Evolutionary conservation across 2,329 filamentous ascomycete species (phyloP), one percentile per base, ranked within the genome.

Genomic region (Stachybotrys chartarum): DNA sequence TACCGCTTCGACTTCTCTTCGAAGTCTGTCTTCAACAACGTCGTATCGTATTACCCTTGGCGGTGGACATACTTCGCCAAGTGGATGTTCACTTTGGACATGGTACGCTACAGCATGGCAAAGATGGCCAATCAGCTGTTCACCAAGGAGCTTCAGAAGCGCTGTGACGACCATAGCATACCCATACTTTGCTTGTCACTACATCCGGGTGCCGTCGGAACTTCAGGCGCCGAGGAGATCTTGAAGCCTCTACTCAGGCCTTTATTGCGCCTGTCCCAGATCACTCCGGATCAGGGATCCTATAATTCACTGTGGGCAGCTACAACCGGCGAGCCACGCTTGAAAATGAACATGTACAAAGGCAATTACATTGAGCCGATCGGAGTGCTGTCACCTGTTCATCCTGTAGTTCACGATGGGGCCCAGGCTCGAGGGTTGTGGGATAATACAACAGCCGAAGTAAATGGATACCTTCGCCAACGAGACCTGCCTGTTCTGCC

Each of bases 1-100:
- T 66, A 59, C 55, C 30, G 48, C 4, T 58, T 66, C 50, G 51
- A 58, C 31, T 66, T 66, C 45, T 49, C 54, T 16, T 18, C 45
- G 45, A 47, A 6, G 7, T 47, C 45, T 16, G 12, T 59, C 55
- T 1, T n/a, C 63, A 0, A 14, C 50, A n/a, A 18, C 7, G 7
- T 16, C 12, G 7, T 47, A 16, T 7, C 12, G 12, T 18, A 16
- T n/a, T 47, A 18, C 45, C 17, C 45, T 47, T 7, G 7, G 7
- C 7, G 7, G 35, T 39, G 35, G 35, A 39, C 35, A 39, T 39
- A 39, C 12, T 16, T 47, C 16, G 17, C 45, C 45, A 47, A 47
- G 16, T 7, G 16, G 7, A 18, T 47, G 14, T 47, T 47, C 16
- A n/a, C 6, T 6, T 7, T 47, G 7, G 45, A 47, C 45, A 47